Percentiles rank a stretch among this genome's conserved stretches.
Evolutionary conservation across 2,329 filamentous ascomycete genomes (phyloP).

Genomic region (Zymoseptoria pseudotritici): DNA sequence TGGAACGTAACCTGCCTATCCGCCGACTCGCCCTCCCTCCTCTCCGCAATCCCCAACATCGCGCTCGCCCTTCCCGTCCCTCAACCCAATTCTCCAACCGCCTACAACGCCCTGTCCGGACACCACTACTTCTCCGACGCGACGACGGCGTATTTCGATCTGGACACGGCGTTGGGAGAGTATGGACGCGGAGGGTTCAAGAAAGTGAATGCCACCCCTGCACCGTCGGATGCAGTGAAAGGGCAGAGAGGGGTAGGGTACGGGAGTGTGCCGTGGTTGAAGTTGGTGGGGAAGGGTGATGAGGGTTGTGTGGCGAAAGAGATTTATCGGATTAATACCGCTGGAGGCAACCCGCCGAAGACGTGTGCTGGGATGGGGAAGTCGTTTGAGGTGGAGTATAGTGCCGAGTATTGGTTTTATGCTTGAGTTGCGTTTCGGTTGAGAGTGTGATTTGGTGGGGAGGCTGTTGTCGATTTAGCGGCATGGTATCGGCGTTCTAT

Average conservation of each 20-base stretch:
- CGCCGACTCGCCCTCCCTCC: conserved; percentile 58
- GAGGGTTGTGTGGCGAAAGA: conserved; percentile 58
- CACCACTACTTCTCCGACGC: conserved; percentile 71
- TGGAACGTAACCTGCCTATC: conserved; percentile 83
- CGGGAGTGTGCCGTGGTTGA: conserved; percentile 73
- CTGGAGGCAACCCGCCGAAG: conserved; percentile 66
- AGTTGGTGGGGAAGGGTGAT: conserved; percentile 47
- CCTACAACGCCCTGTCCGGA: conserved; percentile 59
- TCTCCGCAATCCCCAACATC: conserved; percentile 57
- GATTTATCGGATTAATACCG: conserved; percentile 78
- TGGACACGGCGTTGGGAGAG: conserved; percentile 49
- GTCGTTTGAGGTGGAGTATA: conserved; percentile 68
- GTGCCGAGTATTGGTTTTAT: conserved; percentile 68
- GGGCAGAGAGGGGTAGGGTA: conserved; percentile 54
- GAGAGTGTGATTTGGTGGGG: background rate
- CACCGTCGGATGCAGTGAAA: conserved; percentile 53
- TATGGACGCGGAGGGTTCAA: conserved; percentile 56
- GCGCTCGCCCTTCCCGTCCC: conserved; percentile 57
- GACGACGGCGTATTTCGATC: conserved; percentile 71
- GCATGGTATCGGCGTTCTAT: background rate
- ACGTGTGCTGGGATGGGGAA: conserved; percentile 61
- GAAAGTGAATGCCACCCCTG: conserved; percentile 54
- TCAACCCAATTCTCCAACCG: conserved; percentile 36
- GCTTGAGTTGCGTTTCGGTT: background rate
- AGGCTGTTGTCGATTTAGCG: background rate